A percentile compares a stretch with the other conserved stretches of the same genome.
Evolutionary conservation across 371 early-diverging fungal genomes (phyloP).

Genomic region (Syncephalis fuscata): DNA sequence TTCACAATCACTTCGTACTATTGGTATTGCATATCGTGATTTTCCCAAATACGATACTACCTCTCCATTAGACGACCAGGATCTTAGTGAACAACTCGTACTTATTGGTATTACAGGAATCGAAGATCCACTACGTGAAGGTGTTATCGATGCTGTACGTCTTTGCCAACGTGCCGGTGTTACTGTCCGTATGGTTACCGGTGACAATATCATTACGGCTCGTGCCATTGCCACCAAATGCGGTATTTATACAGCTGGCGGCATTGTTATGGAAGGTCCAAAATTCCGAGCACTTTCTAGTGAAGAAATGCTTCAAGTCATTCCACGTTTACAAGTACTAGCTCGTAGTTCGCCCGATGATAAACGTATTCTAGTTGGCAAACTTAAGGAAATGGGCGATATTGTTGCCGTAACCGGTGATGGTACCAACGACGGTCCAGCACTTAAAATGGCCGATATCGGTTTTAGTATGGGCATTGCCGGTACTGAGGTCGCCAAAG

Average conservation of each 20-base stretch:
- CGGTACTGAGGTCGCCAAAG: conserved; percentile 70
- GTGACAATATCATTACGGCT: conserved; percentile 62
- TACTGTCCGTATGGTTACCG: conserved; percentile 72
- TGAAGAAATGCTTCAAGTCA: conserved; percentile 24
- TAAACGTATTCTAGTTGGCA: conserved; percentile 45
- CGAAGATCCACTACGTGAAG: conserved; percentile 54
- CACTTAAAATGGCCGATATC: conserved; percentile 61
- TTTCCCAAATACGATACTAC: conserved; percentile 21
- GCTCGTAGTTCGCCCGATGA: conserved; percentile 65
- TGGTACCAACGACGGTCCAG: conserved; percentile 64
- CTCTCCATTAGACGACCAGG: conserved; percentile 17
- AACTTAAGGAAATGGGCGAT: conserved; percentile 38
- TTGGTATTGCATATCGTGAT: conserved; percentile 53
- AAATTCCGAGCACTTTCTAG: conserved; percentile 34
- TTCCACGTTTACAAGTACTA: conserved; percentile 48
- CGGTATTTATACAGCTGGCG: conserved; percentile 38
- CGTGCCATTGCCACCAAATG: conserved; percentile 51
- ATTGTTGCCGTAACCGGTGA: conserved; percentile 74
- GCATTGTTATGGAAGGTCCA: conserved; percentile 48
- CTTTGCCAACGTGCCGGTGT: conserved; percentile 59
- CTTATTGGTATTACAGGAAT: conserved; percentile 48
- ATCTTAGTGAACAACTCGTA: conserved; percentile 30
- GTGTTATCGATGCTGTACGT: conserved; percentile 45
- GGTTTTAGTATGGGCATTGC: conserved; percentile 71
- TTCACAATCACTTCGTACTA: conserved; percentile 39